A percentile compares a stretch with the other conserved stretches of the same genome.
Conservation (phyloP, 2,329 filamentous ascomycete genomes). For the Verticillium nonalfalfae region DNA sequence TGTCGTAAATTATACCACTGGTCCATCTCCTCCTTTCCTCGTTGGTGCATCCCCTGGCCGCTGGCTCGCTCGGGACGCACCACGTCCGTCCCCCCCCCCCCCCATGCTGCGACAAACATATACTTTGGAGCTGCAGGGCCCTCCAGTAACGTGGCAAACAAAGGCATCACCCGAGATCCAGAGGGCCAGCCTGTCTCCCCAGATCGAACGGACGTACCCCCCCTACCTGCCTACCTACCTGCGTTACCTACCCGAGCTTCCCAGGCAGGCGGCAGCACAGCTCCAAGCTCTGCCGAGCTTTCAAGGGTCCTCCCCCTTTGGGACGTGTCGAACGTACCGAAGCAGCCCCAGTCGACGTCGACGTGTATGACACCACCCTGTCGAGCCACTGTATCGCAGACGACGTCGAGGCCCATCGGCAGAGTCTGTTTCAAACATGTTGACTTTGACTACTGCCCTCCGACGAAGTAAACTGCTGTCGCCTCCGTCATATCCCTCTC, state of each 20-base stretch:
- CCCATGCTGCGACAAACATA: background rate
- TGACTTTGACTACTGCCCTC: background rate
- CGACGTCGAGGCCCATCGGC: background rate
- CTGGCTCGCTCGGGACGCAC: background rate
- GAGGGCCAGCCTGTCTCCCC: background rate
- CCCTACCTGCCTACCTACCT: background rate
- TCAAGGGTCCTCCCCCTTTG: background rate
- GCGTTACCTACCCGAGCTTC: too few species aligned
- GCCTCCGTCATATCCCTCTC: background rate
- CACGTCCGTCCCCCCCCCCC: background rate
- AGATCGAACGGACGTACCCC: background rate
- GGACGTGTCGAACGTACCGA: background rate
- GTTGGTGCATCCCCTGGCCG: background rate
- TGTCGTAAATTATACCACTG: background rate
- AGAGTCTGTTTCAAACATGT: background rate
- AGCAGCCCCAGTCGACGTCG: background rate
- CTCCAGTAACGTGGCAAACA: background rate
- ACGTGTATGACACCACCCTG: background rate
- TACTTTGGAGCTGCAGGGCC: background rate
- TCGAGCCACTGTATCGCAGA: too few species aligned
- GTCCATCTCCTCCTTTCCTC: too few species aligned
- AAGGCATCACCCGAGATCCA: background rate
- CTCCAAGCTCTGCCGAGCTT: background rate
- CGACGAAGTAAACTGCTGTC: background rate
- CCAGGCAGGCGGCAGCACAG: background rate